phyloP scores from a whole-genome alignment of 345 rosid species.

The Brassica juncea region DNA sequence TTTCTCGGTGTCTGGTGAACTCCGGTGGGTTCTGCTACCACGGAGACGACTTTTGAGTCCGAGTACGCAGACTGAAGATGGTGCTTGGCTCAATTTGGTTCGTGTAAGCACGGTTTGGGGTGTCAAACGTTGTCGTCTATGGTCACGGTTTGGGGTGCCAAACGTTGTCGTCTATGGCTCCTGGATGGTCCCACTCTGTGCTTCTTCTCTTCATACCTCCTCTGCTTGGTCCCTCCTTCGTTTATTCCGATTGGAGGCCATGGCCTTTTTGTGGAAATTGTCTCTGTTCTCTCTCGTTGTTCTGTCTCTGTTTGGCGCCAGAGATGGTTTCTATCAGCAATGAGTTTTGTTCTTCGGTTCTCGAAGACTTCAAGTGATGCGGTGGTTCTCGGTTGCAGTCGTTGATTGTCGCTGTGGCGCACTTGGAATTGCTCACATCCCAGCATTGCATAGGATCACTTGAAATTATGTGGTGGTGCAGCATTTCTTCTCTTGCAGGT shows the following conservation, averaged over 20 bases:
- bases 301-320: not conserved
- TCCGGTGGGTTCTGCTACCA: not conserved
- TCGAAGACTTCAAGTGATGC: not conserved
- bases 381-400: not conserved
- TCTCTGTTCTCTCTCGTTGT: not conserved
- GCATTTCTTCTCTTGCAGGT: not conserved
- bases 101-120: not conserved
- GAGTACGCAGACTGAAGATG: not conserved
- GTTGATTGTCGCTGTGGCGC: not conserved
- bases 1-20: not conserved
- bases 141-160: not conserved
- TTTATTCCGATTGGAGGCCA: not conserved
- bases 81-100: not conserved
- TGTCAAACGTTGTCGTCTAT: not conserved
- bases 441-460: not conserved
- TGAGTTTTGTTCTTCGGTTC: not conserved
- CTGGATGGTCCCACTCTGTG: not conserved
- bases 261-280: not conserved
- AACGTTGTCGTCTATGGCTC: not conserved
- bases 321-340: not conserved
- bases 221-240: not conserved
- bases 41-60: not conserved
- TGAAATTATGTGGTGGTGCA: not conserved
- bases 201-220: not conserved
- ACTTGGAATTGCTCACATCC: not conserved